A percentile compares a stretch with the other conserved stretches of the same genome.
phyloP scores from a whole-genome alignment of 2,329 filamentous ascomycete species.

The Penicillium brevicompactum region DNA sequence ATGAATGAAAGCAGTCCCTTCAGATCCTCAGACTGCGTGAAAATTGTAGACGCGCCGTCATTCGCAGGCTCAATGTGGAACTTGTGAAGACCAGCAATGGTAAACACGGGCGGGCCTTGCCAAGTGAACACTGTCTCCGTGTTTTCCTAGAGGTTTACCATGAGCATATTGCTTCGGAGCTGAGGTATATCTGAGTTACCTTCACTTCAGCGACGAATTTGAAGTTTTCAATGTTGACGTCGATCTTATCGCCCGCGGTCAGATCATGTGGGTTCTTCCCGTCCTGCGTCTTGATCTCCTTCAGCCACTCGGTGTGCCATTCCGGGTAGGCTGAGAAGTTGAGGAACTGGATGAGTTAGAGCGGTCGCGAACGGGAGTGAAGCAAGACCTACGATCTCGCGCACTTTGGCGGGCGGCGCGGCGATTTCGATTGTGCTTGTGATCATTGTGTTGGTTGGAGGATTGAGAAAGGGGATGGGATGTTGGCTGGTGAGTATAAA shows the following conservation, averaged over 20 bases:
- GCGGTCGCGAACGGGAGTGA: neutral
- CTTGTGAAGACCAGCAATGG: constrained; percentile 26
- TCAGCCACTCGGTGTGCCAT: constrained; percentile 30
- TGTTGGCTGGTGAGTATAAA: neutral
- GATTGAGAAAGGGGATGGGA: constrained; percentile 1
- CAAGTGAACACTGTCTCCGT: constrained; percentile 27
- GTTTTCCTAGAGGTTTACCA: constrained; percentile 20
- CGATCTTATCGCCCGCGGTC: constrained; percentile 13
- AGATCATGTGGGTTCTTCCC: constrained; percentile 15
- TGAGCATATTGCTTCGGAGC: neutral
- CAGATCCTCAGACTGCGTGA: constrained; percentile 26
- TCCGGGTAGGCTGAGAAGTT: constrained; percentile 27
- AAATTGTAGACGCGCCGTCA: constrained; percentile 26
- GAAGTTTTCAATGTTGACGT: constrained; percentile 20
- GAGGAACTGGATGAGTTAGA: constrained; percentile 19
- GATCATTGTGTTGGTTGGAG: constrained; percentile 17
- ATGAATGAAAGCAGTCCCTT: constrained; percentile 24
- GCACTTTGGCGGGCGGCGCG: constrained; percentile 28
- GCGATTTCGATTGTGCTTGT: constrained; percentile 28
- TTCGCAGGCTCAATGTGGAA: constrained; percentile 26
- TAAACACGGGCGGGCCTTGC: constrained; percentile 32
- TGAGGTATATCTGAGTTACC: constrained; percentile 8
- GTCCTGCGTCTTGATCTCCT: constrained; percentile 19
- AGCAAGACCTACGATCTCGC: constrained; percentile 25
- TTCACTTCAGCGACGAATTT: constrained; percentile 21